Evolutionary conservation across 163 green algal genomes (phyloP).

Genomic region (Prototheca cutis): DNA sequence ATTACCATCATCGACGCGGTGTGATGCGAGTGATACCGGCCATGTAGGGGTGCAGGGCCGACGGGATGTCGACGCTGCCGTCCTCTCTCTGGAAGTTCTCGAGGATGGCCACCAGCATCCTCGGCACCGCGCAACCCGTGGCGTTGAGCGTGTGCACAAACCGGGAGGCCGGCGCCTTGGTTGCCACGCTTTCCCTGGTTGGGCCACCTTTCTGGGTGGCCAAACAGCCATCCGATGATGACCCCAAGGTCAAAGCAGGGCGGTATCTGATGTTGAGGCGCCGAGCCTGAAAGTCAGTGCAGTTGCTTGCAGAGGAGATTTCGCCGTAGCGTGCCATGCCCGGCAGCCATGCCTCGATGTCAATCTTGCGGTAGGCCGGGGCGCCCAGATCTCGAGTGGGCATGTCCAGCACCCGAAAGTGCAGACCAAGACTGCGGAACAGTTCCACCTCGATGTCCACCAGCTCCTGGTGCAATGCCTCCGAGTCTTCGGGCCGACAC

Average conservation of each 20-base stretch:
- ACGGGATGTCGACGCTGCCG: slow-evolving; percentile 78
- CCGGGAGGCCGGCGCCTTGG: slow-evolving; percentile 46
- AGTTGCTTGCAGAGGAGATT: slow-evolving; percentile 92
- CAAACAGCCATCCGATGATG: too few relatives aligned
- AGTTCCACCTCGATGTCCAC: slow-evolving; percentile 80
- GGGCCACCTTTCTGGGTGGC: too few relatives aligned
- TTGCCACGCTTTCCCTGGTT: too few relatives aligned
- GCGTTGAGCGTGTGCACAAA: slow-evolving; percentile 98
- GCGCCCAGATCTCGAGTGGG: slow-evolving; percentile 86
- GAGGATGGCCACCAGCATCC: slow-evolving; percentile 95
- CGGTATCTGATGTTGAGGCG: slow-evolving; percentile 79
- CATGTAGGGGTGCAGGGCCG: slow-evolving; percentile 80
- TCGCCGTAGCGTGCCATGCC: slow-evolving; percentile 85
- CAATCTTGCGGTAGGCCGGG: slow-evolving; percentile 92
- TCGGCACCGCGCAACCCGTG: slow-evolving; percentile 90
- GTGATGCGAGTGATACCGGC: slow-evolving; percentile 14
- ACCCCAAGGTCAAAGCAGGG: too few relatives aligned
- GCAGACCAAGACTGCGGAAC: slow-evolving; percentile 86
- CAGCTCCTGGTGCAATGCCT: slow-evolving; percentile 86
- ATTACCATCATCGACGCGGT: background rate
- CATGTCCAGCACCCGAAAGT: slow-evolving; percentile 97
- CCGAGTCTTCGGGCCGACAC: slow-evolving; percentile 72
- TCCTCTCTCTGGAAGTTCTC: slow-evolving; percentile 95
- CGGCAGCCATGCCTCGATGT: slow-evolving; percentile 99
- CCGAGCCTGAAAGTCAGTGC: slow-evolving; percentile 92